These are phyloP conservation scores for Taxawa tesnikishii DNA, from an alignment of 2,329 filamentous ascomycete genomes.

Conservation along the genomic window DNA sequence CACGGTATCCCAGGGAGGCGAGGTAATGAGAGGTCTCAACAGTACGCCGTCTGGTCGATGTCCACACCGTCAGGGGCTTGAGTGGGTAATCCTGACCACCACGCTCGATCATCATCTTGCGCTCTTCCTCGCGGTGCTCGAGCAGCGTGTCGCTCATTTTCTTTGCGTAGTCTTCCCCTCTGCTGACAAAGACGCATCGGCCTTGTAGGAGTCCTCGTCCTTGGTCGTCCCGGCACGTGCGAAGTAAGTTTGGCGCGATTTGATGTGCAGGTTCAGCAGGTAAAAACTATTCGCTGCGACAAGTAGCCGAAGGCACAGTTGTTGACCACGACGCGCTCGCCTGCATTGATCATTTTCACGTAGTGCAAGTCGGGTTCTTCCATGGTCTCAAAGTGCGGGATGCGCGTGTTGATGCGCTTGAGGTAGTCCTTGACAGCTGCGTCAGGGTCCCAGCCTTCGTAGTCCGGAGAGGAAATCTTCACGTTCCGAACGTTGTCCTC, in stretches of 20 bases:
- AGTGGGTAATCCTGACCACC: constrained; percentile 57
- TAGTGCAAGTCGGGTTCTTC: constrained; percentile 87
- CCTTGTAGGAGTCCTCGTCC: constrained; percentile 87
- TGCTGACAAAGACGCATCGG: constrained; percentile 71
- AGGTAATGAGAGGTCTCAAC: constrained; percentile 80
- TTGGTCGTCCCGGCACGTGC: constrained; percentile 72
- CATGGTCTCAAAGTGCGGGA: constrained; percentile 96
- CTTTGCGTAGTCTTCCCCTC: constrained; percentile 70
- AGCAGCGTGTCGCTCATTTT: constrained; percentile 79
- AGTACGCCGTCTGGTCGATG: constrained; percentile 78
- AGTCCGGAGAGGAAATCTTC: constrained; percentile 97
- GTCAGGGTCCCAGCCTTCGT: constrained; percentile 80
- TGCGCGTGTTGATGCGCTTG: constrained; percentile 77
- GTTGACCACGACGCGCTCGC: constrained; percentile 86
- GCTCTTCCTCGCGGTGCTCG: constrained; percentile 73
- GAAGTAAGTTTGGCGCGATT: constrained; percentile 87
- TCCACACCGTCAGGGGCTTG: constrained; percentile 84
- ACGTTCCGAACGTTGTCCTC: constrained; percentile 94
- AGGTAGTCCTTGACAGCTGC: constrained; percentile 90
- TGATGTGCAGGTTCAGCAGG: constrained; percentile 93
- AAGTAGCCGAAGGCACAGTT: constrained; percentile 95
- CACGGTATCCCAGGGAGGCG: constrained; percentile 67
- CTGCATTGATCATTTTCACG: constrained; percentile 99
- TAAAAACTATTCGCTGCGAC: constrained; percentile 95
- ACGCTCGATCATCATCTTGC: constrained; percentile 52